Conservation (phyloP, 768 basidiomycete genomes). For the Nidularia pulvinata region DNA sequence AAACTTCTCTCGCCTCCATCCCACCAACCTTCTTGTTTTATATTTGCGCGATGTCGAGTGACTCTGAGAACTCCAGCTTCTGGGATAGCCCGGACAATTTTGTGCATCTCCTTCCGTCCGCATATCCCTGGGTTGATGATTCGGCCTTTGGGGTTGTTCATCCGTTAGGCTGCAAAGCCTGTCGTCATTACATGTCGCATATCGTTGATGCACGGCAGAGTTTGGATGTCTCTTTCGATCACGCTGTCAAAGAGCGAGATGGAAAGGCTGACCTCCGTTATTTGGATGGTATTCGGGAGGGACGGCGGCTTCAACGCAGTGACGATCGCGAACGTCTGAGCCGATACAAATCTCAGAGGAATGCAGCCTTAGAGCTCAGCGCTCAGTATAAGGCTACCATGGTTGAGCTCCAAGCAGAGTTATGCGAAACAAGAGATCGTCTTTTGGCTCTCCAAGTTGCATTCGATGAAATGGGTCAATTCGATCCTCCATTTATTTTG, state of each 20-base stretch:
- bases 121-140: conserved; percentile 7
- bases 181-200: conserved; percentile 11
- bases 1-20: no score
- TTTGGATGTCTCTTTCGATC: conserved; percentile 5
- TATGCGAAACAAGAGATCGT: conserved; percentile 14
- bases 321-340: conserved; percentile 10
- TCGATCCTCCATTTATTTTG: background rate
- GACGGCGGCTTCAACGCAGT: conserved; percentile 8
- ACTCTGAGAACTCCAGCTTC: background rate
- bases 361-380: conserved; percentile 11
- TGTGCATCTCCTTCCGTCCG: background rate
- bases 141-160: conserved; percentile 13
- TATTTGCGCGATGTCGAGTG: background rate
- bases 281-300: conserved; percentile 12
- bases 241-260: conserved; percentile 10
- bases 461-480: conserved; percentile 10
- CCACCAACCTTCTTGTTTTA: no score
- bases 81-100: background rate
- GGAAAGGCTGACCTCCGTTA: conserved; percentile 1
- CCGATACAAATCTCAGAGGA: conserved; percentile 13
- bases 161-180: conserved; percentile 6
- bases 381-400: conserved; percentile 9
- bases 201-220: conserved; percentile 3
- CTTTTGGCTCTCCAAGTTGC: conserved; percentile 17
- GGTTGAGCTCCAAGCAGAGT: conserved; percentile 9